Conservation (phyloP, 352 stramenopile genomes). For the Phytophthora niederhauseri region DNA sequence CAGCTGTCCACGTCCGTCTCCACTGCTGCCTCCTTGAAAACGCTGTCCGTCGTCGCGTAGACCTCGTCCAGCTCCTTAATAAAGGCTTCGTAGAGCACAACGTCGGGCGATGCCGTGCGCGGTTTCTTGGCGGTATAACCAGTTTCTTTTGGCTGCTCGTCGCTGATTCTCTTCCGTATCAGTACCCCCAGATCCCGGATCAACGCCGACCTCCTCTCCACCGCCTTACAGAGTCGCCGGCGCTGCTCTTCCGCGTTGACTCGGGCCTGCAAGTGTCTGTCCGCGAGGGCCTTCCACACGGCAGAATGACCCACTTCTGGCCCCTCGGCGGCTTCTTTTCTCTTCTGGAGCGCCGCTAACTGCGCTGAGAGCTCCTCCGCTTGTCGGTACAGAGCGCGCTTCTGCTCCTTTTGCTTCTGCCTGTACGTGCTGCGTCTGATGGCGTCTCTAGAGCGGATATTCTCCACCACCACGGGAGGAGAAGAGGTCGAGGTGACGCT, state of each 20-base stretch:
- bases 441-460: slow-evolving; percentile 29
- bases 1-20: neutral
- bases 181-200: slow-evolving; percentile 18
- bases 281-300: slow-evolving; percentile 33
- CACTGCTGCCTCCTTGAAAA: slow-evolving; percentile 16
- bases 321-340: slow-evolving; percentile 9
- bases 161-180: slow-evolving; percentile 30
- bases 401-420: slow-evolving; percentile 34
- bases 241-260: slow-evolving; percentile 27
- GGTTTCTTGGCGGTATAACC: slow-evolving; percentile 15
- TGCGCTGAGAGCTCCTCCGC: slow-evolving; percentile 20
- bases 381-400: slow-evolving; percentile 16
- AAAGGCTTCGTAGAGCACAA: slow-evolving; percentile 27
- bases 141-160: slow-evolving; percentile 9
- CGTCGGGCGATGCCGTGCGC: slow-evolving; percentile 19
- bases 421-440: slow-evolving; percentile 28
- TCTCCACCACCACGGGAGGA: slow-evolving; percentile 12
- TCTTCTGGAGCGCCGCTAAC: slow-evolving; percentile 13
- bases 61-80: slow-evolving; percentile 33
- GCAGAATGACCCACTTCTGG: neutral
- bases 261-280: slow-evolving; percentile 25
- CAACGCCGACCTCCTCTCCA: slow-evolving; percentile 19
- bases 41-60: slow-evolving; percentile 29
- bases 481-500: slow-evolving; percentile 14
- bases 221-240: slow-evolving; percentile 19